These are phyloP conservation scores for Begonia masoniana DNA, from an alignment of 306 rosid species.

Conservation along the genomic window DNA sequence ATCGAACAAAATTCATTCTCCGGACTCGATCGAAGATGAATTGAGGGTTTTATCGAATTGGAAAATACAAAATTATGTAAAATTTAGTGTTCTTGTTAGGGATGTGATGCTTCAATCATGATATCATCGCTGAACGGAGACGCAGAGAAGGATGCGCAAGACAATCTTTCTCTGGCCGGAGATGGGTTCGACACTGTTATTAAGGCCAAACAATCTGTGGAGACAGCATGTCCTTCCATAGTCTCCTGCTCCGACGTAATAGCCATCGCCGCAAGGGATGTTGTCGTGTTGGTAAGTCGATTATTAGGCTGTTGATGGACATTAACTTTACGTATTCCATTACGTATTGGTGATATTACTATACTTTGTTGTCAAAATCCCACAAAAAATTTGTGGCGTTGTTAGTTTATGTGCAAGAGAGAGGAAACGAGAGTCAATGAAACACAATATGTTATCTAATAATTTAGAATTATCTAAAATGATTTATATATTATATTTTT, in stretches of 20 bases:
- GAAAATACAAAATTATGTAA: too few species aligned
- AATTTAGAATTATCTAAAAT: too few species aligned
- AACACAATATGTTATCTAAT: too few species aligned
- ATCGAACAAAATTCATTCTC: background rate
- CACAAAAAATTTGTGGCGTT: too few species aligned
- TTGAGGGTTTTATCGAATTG: too few species aligned
- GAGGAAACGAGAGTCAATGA: too few species aligned
- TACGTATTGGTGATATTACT: too few species aligned
- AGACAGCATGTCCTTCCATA: slow-evolving; percentile 44
- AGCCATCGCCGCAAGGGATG: slow-evolving; percentile 73
- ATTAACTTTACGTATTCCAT: background rate
- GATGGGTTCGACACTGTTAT: slow-evolving; percentile 84
- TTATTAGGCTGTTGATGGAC: background rate
- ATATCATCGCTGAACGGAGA: slow-evolving; percentile 50
- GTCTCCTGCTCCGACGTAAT: slow-evolving; percentile 82
- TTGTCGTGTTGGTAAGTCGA: slow-evolving; percentile 36
- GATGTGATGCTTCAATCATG: slow-evolving; percentile 71
- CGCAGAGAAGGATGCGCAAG: slow-evolving; percentile 59
- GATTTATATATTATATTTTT: too few species aligned
- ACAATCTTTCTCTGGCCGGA: slow-evolving; percentile 66
- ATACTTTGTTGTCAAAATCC: too few species aligned
- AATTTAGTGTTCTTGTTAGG: slow-evolving; percentile 18
- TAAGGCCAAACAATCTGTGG: slow-evolving; percentile 68
- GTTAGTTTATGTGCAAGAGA: too few species aligned
- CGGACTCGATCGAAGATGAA: too few species aligned